Conservation (phyloP, 192 early-diverging fungal genomes). For the Backusella westeae region DNA sequence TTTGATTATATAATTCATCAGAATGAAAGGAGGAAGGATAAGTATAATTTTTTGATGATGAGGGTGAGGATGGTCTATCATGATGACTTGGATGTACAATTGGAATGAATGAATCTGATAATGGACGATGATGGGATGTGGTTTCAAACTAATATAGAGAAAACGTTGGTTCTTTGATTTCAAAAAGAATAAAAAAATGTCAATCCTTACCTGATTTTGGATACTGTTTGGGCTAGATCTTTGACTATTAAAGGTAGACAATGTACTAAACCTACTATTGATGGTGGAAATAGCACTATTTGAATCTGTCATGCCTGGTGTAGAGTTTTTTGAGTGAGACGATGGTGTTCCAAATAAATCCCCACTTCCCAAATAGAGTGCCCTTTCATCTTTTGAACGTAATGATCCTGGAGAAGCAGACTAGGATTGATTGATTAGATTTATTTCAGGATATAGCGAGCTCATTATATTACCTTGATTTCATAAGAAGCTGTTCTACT, state of each 20-base stretch:
- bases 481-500: constrained; percentile 13
- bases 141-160: not conserved
- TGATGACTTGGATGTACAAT: not conserved
- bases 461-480: not conserved
- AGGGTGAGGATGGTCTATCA: not conserved
- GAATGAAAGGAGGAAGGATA: not conserved
- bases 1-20: not conserved
- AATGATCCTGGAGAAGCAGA: not conserved
- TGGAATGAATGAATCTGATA: constrained; percentile 12
- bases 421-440: not conserved
- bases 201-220: not conserved
- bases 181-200: not conserved
- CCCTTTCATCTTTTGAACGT: not conserved
- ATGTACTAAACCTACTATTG: constrained; percentile 4
- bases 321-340: not conserved
- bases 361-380: not conserved
- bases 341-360: not conserved
- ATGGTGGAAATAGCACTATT: not conserved
- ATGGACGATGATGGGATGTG: not conserved
- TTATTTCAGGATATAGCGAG: not conserved
- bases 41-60: not conserved
- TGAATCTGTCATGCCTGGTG: not conserved
- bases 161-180: not conserved
- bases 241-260: constrained; percentile 6
- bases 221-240: not conserved